Conservation (phyloP, 148 eudicot genomes). For the Amaranthus palmeri region DNA sequence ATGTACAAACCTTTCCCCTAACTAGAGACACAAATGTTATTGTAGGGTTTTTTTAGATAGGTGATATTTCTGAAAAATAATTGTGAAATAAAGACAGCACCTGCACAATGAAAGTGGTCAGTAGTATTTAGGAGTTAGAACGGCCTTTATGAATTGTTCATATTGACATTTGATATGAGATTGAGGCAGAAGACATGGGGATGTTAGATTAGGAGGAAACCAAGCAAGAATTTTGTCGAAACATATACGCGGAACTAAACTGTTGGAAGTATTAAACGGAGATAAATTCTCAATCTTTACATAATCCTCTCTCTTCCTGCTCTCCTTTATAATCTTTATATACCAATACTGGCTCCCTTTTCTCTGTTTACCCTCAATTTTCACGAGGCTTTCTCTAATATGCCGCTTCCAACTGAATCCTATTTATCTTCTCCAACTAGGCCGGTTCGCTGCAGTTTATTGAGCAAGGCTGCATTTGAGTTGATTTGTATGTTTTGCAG, state of each 20-base stretch:
- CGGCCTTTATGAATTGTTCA: not conserved
- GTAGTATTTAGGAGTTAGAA: not conserved
- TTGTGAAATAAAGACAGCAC: not conserved
- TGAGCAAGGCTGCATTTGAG: not conserved
- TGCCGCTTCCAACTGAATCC: too few relatives aligned
- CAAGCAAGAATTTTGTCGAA: not conserved
- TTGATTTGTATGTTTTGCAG: constrained; percentile 35
- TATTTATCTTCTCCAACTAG: too few relatives aligned
- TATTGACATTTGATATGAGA: not conserved
- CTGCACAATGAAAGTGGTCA: not conserved
- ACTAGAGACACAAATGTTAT: not conserved
- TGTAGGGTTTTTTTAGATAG: not conserved
- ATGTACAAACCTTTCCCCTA: not conserved
- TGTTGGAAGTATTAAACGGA: too few relatives aligned
- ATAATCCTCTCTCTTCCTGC: too few relatives aligned
- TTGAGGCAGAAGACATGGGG: not conserved
- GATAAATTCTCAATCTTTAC: too few relatives aligned
- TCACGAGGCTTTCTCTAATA: too few relatives aligned
- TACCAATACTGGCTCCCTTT: too few relatives aligned
- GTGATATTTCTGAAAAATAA: not conserved
- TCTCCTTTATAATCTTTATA: too few relatives aligned
- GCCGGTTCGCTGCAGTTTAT: not conserved
- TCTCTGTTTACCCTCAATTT: too few relatives aligned
- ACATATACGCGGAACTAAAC: not conserved
- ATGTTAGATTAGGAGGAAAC: not conserved